These are phyloP conservation scores for Athelia sp. DNA, from an alignment of 1,284 basidiomycete species.

Conservation along the genomic window DNA sequence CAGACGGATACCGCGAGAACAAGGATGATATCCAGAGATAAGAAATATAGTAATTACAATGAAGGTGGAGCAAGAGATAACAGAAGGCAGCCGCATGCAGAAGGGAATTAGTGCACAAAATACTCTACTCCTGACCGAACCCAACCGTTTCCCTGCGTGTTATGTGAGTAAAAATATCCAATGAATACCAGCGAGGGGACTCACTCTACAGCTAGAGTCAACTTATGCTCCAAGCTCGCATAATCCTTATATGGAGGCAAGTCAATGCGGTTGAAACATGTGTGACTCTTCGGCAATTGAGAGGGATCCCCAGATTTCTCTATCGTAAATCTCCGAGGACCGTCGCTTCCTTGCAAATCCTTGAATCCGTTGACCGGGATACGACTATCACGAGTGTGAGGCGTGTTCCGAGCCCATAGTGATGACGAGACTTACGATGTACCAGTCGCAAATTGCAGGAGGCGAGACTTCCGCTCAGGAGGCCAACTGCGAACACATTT, in stretches of 20 bases:
- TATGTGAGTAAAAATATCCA: neutral
- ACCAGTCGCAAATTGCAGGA: slow-evolving; percentile 90
- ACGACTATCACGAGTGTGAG: slow-evolving; percentile 27
- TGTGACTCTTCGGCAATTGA: slow-evolving; percentile 82
- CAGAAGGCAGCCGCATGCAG: no score
- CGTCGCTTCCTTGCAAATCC: slow-evolving; percentile 91
- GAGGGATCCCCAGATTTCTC: slow-evolving; percentile 86
- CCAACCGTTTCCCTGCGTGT: slow-evolving; percentile 60
- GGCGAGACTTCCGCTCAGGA: slow-evolving; percentile 85
- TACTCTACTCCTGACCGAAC: slow-evolving; percentile 61
- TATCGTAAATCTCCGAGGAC: slow-evolving; percentile 85
- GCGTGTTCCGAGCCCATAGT: neutral
- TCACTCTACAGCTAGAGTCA: slow-evolving; percentile 80
- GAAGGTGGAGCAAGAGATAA: no score
- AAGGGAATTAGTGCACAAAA: neutral
- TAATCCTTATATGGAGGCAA: slow-evolving; percentile 84
- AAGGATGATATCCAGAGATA: neutral
- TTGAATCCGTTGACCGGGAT: slow-evolving; percentile 95
- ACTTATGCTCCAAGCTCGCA: slow-evolving; percentile 77
- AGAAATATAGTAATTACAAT: no score
- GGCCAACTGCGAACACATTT: slow-evolving; percentile 92
- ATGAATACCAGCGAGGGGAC: slow-evolving; percentile 21
- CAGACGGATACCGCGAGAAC: neutral
- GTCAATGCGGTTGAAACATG: slow-evolving; percentile 86
- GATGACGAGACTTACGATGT: slow-evolving; percentile 50